These are phyloP conservation scores for Arthroderma sp. DNA, from an alignment of 2,329 filamentous ascomycete genomes.

Conservation along the genomic window DNA sequence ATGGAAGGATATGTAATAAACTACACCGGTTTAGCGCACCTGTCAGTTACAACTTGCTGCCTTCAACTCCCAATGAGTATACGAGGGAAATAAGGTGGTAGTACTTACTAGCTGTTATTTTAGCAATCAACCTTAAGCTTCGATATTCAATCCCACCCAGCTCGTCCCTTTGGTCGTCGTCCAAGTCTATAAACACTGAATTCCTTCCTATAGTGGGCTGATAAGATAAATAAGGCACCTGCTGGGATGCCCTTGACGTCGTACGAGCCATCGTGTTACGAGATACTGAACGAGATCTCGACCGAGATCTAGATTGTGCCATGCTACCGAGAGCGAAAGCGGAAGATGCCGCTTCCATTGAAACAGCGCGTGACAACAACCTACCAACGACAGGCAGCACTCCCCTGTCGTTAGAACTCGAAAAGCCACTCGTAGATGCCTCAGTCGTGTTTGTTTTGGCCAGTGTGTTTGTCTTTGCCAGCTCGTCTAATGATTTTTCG, in stretches of 20 bases:
- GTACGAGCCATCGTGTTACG: conserved; percentile 6
- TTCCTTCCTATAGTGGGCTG: conserved; percentile 35
- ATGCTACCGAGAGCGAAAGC: conserved; percentile 27
- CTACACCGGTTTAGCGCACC: conserved; percentile 13
- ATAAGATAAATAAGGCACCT: conserved; percentile 31
- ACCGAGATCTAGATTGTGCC: conserved; percentile 7
- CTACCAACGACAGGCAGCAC: conserved; percentile 5
- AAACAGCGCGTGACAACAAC: conserved; percentile 19
- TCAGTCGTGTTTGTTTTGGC: conserved; percentile 6
- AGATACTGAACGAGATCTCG: conserved; percentile 4
- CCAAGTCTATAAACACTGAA: conserved; percentile 34
- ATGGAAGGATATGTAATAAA: conserved; percentile 35
- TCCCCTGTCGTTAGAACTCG: conserved; percentile 1
- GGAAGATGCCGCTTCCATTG: conserved; percentile 27
- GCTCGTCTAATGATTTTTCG: too few relatives aligned
- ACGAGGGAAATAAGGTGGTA: too few relatives aligned
- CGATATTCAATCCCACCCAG: conserved; percentile 42
- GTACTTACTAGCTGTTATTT: conserved; percentile 31
- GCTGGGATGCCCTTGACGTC: conserved; percentile 7
- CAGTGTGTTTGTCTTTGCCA: background rate
- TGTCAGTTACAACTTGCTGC: background rate
- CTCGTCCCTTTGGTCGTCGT: conserved; percentile 29
- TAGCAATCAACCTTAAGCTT: conserved; percentile 36
- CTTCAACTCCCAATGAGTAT: background rate
- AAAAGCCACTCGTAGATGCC: conserved; percentile 1